These are phyloP conservation scores for Aspergillus pseudoviridinutans DNA, from an alignment of 2,329 filamentous ascomycete species.

Conservation along the genomic window DNA sequence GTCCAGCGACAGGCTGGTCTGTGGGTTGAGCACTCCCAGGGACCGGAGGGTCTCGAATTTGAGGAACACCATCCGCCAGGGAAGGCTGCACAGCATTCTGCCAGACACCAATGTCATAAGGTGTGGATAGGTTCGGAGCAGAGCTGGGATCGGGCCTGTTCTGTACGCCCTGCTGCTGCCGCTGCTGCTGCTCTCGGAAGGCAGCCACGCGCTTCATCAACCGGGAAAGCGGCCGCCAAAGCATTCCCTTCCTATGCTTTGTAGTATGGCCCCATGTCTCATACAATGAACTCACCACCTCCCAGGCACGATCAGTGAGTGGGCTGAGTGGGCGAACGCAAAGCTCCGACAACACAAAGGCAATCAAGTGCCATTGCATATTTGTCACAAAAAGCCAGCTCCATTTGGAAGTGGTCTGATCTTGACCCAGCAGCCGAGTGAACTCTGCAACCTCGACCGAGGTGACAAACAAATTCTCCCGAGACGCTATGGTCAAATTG, in stretches of 20 bases:
- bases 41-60: constrained; percentile 14
- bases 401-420: constrained; percentile 60
- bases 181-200: constrained; percentile 52
- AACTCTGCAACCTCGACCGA: constrained; percentile 73
- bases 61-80: constrained; percentile 10
- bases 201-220: constrained; percentile 57
- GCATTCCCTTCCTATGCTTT: constrained; percentile 49
- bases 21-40: not conserved
- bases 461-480: constrained; percentile 66
- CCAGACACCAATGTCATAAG: constrained; percentile 1
- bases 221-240: constrained; percentile 61
- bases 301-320: constrained; percentile 58
- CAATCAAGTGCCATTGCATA: constrained; percentile 60
- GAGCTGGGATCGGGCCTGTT: constrained; percentile 15
- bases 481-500: constrained; percentile 57
- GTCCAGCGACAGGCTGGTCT: constrained; percentile 1
- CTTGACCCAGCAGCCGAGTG: constrained; percentile 61
- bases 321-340: constrained; percentile 55
- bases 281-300: constrained; percentile 49
- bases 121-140: not conserved
- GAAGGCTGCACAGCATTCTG: constrained; percentile 10
- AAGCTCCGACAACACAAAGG: constrained; percentile 51
- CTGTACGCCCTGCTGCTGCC: constrained; percentile 18
- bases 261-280: constrained; percentile 31
- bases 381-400: constrained; percentile 63